Base-by-base conservation (phyloP, 2,329 filamentous ascomycete species). In the Xylariomycetidae sp. region DNA sequence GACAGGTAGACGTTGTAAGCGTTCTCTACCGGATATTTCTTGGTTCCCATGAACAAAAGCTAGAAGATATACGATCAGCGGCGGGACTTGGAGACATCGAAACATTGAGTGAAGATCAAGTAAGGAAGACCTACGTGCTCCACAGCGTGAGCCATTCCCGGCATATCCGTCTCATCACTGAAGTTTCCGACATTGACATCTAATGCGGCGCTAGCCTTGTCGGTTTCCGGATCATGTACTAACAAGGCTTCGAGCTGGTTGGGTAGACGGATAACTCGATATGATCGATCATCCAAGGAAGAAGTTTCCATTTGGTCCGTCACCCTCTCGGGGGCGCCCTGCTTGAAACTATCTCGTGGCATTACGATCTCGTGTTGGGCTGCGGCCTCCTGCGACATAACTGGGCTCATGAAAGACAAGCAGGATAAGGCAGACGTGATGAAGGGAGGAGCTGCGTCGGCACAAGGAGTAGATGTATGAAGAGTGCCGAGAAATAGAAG, bases 121-220 rank as follows among this genome's bases (percentile, higher is more conserved):
- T n/a, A 19, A 13, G 25, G 20, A 16, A 18, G 23, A 54, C 60
- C 41, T 66, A 79, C 75, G 73, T 96, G 90, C 69, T 97, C 90
- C 34, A 97, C 88, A 6, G 88, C 89, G 66, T 97, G 92, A 33
- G 90, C 90, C 77, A 94, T 89, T 39, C 92, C 88, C 11, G 88
- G 89, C 77, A 97, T 88, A 50, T 88, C 85, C 45, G 84, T 77
- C 45, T 85, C 80, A 55, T 98, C 92, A 56, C 86, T 94, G 66
- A 96, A 96, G 62, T 87, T 94, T 41, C 92, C 92, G 22, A 96
- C 90, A 59, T 94, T 89, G 56, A 97, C 89, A 58, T 97, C 92
- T 55, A 97, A 80, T 31, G 90, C 85, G 8, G 90, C 92, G 53
- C 88, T 94, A 44, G 92, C 89, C 72, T 97, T 97, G 70, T 98